Evolutionary conservation across 2,329 filamentous ascomycete genomes (phyloP).

Genomic region (Verticillium alfalfae): DNA sequence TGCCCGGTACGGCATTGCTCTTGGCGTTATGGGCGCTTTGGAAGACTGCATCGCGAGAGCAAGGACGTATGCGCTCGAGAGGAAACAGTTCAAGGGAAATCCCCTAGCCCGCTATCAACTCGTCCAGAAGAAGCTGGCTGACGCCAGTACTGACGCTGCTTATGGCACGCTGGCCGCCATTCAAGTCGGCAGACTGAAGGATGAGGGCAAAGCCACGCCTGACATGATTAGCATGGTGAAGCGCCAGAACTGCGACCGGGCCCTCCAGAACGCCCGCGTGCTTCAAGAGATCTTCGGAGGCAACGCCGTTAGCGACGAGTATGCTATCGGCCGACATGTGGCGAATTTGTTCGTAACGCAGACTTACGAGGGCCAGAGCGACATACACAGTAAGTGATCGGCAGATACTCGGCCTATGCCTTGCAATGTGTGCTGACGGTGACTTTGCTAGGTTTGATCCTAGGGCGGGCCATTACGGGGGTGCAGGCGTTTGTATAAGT

Average conservation of each 20-base stretch:
- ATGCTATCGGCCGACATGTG: slow-evolving; percentile 89
- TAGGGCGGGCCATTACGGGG: slow-evolving; percentile 65
- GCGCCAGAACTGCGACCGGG: slow-evolving; percentile 92
- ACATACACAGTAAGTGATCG: slow-evolving; percentile 82
- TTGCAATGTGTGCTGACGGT: slow-evolving; percentile 17
- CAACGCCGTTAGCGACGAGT: slow-evolving; percentile 97
- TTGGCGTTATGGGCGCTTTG: slow-evolving; percentile 87
- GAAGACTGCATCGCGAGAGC: slow-evolving; percentile 85
- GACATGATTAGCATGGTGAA: slow-evolving; percentile 99
- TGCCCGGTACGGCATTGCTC: slow-evolving; percentile 87
- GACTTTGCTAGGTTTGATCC: slow-evolving; percentile 52
- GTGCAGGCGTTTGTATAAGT: slow-evolving; percentile 71
- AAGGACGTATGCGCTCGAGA: slow-evolving; percentile 81
- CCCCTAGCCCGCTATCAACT: slow-evolving; percentile 94
- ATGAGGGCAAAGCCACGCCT: slow-evolving; percentile 77
- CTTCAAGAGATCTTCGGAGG: slow-evolving; percentile 96
- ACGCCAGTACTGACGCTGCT: slow-evolving; percentile 84
- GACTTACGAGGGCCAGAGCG: slow-evolving; percentile 97
- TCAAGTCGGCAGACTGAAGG: slow-evolving; percentile 90
- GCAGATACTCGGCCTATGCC: not conserved
- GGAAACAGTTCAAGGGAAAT: slow-evolving; percentile 94
- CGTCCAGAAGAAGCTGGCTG: slow-evolving; percentile 94
- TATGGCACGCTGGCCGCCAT: slow-evolving; percentile 86
- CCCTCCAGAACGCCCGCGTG: slow-evolving; percentile 70
- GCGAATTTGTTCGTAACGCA: slow-evolving; percentile 96